phyloP scores from a whole-genome alignment of 345 rosid genomes.

The Eucalyptus sp. region DNA sequence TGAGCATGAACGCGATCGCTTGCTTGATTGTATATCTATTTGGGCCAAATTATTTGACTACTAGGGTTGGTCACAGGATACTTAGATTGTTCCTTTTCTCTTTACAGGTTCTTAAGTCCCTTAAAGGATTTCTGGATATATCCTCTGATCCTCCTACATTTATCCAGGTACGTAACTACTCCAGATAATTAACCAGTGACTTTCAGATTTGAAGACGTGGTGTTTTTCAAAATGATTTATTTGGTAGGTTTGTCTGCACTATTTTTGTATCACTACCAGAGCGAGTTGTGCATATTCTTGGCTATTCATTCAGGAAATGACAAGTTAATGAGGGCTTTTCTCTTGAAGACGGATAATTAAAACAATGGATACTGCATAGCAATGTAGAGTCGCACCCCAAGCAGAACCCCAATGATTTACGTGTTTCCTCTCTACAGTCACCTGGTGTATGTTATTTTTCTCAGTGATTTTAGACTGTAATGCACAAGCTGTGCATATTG shows the following conservation, averaged over 20 bases:
- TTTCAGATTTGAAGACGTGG: background rate
- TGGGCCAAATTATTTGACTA: background rate
- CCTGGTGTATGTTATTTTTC: background rate
- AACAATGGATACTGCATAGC: background rate
- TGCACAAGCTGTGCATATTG: background rate
- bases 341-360: background rate
- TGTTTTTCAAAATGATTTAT: background rate
- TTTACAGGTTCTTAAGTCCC: slow-evolving; percentile 27
- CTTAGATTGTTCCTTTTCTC: background rate
- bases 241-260: background rate
- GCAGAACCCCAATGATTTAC: background rate
- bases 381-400: background rate
- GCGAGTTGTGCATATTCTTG: background rate
- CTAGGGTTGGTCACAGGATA: background rate
- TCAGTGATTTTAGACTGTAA: background rate
- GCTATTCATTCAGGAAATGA: background rate
- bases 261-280: background rate
- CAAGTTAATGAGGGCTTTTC: background rate
- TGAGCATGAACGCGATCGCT: background rate
- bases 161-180: slow-evolving; percentile 26
- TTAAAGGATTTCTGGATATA: slow-evolving; percentile 18
- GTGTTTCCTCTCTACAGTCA: background rate
- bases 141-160: slow-evolving; percentile 31
- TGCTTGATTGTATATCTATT: background rate
- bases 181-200: background rate